phyloP scores from a whole-genome alignment of 768 basidiomycete species.

The Chalciporus sphaerocephalus region DNA sequence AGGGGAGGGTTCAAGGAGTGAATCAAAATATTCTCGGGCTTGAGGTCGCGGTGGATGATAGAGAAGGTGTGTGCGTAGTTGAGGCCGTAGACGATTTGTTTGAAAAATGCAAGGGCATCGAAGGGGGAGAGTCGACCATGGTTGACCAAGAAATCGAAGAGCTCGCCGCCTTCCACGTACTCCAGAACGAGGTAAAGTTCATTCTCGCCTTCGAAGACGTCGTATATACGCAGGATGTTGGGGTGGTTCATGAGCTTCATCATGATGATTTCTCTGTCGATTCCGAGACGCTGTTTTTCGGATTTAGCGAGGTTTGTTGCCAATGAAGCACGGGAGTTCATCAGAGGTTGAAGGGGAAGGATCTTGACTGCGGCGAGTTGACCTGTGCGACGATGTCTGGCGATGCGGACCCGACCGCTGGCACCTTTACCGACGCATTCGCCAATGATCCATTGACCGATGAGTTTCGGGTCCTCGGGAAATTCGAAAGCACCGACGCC shows the following conservation, averaged over 20 bases:
- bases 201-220: conserved; percentile 89
- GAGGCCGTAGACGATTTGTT: conserved; percentile 91
- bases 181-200: conserved; percentile 92
- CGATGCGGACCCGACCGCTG: conserved; percentile 92
- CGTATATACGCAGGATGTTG: conserved; percentile 92
- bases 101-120: conserved; percentile 89
- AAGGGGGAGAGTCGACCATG: conserved; percentile 72
- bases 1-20: conserved; percentile 74
- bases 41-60: conserved; percentile 96
- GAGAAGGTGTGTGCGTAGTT: conserved; percentile 97
- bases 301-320: conserved; percentile 64
- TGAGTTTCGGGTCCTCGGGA: conserved; percentile 76
- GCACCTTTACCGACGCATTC: conserved; percentile 93
- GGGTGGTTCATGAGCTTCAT: conserved; percentile 99
- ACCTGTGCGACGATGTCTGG: conserved; percentile 77
- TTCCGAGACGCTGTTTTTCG: conserved; percentile 78
- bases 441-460: conserved; percentile 92
- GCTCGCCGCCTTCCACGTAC: conserved; percentile 93
- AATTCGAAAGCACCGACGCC: conserved; percentile 71
- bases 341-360: conserved; percentile 75
- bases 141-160: conserved; percentile 94
- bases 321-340: conserved; percentile 66
- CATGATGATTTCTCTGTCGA: conserved; percentile 95
- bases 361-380: conserved; percentile 97
- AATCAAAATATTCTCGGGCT: conserved; percentile 95